Conservation (phyloP, 164 flowering plant genomes). For the Magnolia sinica region DNA sequence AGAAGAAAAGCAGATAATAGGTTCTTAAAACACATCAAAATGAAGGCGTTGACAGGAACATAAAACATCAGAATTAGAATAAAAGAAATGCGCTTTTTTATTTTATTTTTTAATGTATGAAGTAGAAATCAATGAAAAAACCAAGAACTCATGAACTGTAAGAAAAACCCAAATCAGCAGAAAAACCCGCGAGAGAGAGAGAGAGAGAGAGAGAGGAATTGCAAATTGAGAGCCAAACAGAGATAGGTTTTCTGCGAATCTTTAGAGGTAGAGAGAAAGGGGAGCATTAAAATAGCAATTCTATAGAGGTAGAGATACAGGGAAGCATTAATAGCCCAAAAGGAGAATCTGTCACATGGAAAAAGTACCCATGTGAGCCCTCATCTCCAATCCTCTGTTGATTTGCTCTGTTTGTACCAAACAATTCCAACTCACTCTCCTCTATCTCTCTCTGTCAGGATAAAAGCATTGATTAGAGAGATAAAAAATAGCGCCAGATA, state of each 20-base stretch:
- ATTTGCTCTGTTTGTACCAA: constrained; percentile 26
- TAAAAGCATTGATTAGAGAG: not conserved
- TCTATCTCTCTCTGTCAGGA: not conserved
- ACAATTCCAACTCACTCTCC: constrained; percentile 11
- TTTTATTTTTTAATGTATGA: too few species aligned
- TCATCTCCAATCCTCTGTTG: constrained; percentile 21
- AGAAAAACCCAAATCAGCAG: not conserved
- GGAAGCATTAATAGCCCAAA: constrained; percentile 20
- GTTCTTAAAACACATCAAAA: too few species aligned
- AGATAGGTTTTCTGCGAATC: constrained; percentile 5
- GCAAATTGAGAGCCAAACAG: not conserved
- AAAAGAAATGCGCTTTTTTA: too few species aligned
- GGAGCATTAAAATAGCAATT: constrained; percentile 5
- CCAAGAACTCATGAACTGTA: too few species aligned
- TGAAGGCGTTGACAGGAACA: too few species aligned
- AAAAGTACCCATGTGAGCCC: constrained; percentile 32
- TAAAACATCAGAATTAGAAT: too few species aligned
- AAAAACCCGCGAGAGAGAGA: not conserved
- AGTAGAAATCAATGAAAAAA: too few species aligned
- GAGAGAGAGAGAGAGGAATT: not conserved
- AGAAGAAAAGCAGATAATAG: too few species aligned
- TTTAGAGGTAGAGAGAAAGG: not conserved
- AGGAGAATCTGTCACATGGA: constrained; percentile 27
- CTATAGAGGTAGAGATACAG: constrained; percentile 18
- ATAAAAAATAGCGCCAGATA: not conserved